Percentiles rank a stretch among this genome's conserved stretches.
Conservation (phyloP, 2,329 filamentous ascomycete genomes). For the Cadophora malorum region DNA sequence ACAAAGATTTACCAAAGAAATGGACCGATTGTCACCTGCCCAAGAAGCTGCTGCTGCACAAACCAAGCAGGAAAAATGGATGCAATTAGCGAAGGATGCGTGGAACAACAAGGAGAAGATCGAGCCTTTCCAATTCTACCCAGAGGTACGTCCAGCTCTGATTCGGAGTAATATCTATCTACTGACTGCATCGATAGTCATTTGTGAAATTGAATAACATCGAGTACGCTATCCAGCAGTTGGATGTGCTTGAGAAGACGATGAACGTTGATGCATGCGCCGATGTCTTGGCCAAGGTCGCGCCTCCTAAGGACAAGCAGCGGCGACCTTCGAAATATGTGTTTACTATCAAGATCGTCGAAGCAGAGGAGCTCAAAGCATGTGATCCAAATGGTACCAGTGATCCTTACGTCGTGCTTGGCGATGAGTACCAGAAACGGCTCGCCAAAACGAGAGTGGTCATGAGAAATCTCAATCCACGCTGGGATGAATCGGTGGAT, state of each 20-base stretch:
- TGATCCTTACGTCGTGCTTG: slow-evolving; percentile 95
- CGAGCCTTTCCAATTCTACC: slow-evolving; percentile 95
- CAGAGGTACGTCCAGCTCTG: slow-evolving; percentile 67
- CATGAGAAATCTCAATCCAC: slow-evolving; percentile 86
- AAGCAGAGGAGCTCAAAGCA: slow-evolving; percentile 97
- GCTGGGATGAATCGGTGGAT: slow-evolving; percentile 97
- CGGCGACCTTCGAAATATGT: slow-evolving; percentile 86
- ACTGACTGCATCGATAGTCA: slow-evolving; percentile 63
- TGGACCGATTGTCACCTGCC: slow-evolving; percentile 89
- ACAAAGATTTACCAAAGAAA: slow-evolving; percentile 83
- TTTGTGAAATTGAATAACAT: slow-evolving; percentile 98
- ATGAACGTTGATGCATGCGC: slow-evolving; percentile 94
- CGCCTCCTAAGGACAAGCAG: slow-evolving; percentile 68
- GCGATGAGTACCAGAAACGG: slow-evolving; percentile 97
- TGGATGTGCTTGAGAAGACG: slow-evolving; percentile 86
- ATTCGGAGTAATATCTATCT: slow-evolving; percentile 19
- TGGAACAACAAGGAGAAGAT: slow-evolving; percentile 92
- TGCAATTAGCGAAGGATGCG: slow-evolving; percentile 91
- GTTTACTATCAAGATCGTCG: slow-evolving; percentile 98
- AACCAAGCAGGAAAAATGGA: slow-evolving; percentile 88
- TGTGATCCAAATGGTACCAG: slow-evolving; percentile 94
- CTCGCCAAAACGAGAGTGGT: slow-evolving; percentile 94
- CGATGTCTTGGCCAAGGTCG: slow-evolving; percentile 76
- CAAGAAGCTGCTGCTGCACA: slow-evolving; percentile 80
- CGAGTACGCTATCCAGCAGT: slow-evolving; percentile 89